Conservation (phyloP, 306 rosid species). For the Cicer arietinum region DNA sequence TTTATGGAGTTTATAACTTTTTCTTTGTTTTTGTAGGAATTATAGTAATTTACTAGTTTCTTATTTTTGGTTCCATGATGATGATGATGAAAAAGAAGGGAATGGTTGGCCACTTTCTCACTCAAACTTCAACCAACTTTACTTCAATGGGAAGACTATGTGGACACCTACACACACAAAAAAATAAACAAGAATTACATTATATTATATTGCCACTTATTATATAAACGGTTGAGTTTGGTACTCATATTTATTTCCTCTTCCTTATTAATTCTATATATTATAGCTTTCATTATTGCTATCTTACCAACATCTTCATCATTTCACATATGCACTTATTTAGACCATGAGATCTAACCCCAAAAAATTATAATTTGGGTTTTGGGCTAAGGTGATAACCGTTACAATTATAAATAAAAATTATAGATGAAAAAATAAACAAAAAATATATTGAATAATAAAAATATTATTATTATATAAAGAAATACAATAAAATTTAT, state of each 20-base stretch:
- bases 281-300: conserved; percentile 39
- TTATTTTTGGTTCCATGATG: conserved; percentile 52
- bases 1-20: conserved; percentile 59
- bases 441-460: conserved; percentile 6
- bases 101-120: conserved; percentile 83
- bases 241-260: conserved; percentile 33
- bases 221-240: conserved; percentile 55
- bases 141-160: conserved; percentile 92
- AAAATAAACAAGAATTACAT: background rate
- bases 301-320: conserved; percentile 38
- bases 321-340: conserved; percentile 2
- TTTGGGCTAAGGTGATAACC: too few relatives aligned
- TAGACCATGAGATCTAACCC: conserved; percentile 19
- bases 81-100: conserved; percentile 52
- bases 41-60: conserved; percentile 39
- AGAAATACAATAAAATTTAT: too few relatives aligned
- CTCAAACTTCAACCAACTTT: conserved; percentile 93
- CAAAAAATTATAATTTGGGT: too few relatives aligned
- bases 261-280: conserved; percentile 36
- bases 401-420: too few relatives aligned
- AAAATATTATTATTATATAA: background rate
- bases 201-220: conserved; percentile 29
- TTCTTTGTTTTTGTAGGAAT: conserved; percentile 62
- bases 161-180: conserved; percentile 49
- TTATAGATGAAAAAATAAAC: too few relatives aligned